Base-by-base conservation (phyloP, 257 asterid genomes). In the Eustoma russellianum region DNA sequence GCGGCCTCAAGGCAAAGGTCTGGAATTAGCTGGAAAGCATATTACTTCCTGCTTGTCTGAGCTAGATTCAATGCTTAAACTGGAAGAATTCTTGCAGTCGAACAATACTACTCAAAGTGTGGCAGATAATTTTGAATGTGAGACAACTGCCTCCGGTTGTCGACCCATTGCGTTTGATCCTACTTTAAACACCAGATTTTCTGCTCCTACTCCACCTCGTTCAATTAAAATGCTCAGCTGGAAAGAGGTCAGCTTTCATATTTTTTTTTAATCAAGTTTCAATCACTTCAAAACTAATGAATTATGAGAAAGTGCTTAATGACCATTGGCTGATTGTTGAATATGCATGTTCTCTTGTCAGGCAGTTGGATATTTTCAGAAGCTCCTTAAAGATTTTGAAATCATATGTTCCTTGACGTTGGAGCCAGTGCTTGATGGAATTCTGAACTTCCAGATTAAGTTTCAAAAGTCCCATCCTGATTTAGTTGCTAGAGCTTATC, bases 191-290 rank as follows among this genome's bases (percentile, higher is more conserved):
- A 83, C 93, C 72, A 79, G 98, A 74, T 81, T 89, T 65, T 85
- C 97, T 38, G 86, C 98, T 56, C 98, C 98, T 41, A 85, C 97
- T 73, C 97, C 98, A 52, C 98, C 98, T 48, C 97, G 98, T 61
- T 69, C 94, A 30, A 73, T 88, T 48, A 78, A 80, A 70, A 75
- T 88, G 33, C 82, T 88, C 38, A 76, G 95, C 85, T 92, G 98
- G 98, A 83, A 71, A 68, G 67, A 79, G 90, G 98, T 85, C 54
- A 61, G 82, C 55, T 40, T 59, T 60, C 28, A 62, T 13, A 60
- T 24, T 68, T 65, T 68, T 65, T 59, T 45, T 47, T 5, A 33
- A 9, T 15, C 16, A 13, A 15, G 24, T 13, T 63, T 13, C 16
- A 46, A 16, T 3, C 8, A 41, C 5, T 45, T 34, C 16, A 5